Conservation (phyloP, 306 rosid species). For the Castanea sativa region DNA sequence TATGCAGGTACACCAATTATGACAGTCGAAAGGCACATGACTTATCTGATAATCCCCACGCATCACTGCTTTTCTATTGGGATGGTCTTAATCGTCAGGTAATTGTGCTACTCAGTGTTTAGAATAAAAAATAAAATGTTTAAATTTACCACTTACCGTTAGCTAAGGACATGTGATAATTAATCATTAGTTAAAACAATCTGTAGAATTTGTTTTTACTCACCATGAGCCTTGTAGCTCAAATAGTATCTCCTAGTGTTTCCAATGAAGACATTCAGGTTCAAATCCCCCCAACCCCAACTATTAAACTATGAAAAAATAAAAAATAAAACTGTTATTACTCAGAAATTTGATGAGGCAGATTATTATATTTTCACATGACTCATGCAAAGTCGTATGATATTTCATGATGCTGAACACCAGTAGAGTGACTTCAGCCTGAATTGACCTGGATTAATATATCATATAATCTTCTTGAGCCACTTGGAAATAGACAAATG, state of each 20-base stretch:
- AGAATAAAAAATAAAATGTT: background rate
- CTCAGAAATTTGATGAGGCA: background rate
- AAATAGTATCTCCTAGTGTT: too few species aligned
- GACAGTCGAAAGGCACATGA: constrained; percentile 79
- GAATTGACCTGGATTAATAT: background rate
- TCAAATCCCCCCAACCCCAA: too few species aligned
- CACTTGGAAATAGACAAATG: background rate
- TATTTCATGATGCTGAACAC: background rate
- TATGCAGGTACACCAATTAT: constrained; percentile 87
- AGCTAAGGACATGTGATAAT: background rate
- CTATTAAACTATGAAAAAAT: too few species aligned
- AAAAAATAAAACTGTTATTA: background rate
- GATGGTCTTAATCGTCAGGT: constrained; percentile 86
- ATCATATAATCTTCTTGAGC: background rate
- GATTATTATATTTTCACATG: background rate
- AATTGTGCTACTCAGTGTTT: constrained; percentile 9
- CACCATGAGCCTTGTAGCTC: too few species aligned
- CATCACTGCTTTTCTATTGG: constrained; percentile 91
- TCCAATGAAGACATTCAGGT: too few species aligned
- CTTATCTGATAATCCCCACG: constrained; percentile 79
- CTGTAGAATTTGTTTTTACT: background rate
- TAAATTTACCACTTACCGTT: background rate
- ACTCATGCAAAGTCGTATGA: background rate
- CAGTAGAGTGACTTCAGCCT: background rate
- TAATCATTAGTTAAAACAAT: background rate